Percentiles rank a stretch among this genome's conserved stretches.
phyloP scores from a whole-genome alignment of 345 rosid species.

The Combretum micranthum region DNA sequence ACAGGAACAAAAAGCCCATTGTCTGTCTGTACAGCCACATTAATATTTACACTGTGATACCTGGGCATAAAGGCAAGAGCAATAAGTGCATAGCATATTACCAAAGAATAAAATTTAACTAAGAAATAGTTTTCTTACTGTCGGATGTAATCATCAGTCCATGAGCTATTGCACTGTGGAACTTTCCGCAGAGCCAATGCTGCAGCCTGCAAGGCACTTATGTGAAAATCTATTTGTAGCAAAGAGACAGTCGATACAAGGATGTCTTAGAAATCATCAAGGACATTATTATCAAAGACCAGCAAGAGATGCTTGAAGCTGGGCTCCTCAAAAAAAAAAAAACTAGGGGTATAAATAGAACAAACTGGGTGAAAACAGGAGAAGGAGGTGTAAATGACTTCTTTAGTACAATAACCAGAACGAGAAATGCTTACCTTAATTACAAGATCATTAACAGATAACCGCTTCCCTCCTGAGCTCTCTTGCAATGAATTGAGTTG shows the following conservation, averaged over 20 bases:
- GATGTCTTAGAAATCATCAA: background rate
- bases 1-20: slow-evolving; percentile 95
- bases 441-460: slow-evolving; percentile 93
- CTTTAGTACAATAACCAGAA: background rate
- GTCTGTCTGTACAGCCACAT: slow-evolving; percentile 95
- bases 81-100: slow-evolving; percentile 3
- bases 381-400: background rate
- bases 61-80: slow-evolving; percentile 26
- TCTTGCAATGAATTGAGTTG: slow-evolving; percentile 81
- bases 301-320: background rate
- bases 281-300: background rate
- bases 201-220: slow-evolving; percentile 59
- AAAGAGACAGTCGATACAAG: background rate
- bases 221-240: slow-evolving; percentile 4
- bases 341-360: too few species aligned
- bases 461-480: slow-evolving; percentile 83
- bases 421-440: slow-evolving; percentile 60
- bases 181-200: slow-evolving; percentile 89
- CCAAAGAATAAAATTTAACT: background rate
- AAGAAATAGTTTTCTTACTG: slow-evolving; percentile 50
- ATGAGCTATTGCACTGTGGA: slow-evolving; percentile 97
- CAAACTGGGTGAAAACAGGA: too few species aligned
- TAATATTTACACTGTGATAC: slow-evolving; percentile 79
- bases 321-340: too few species aligned
- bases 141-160: slow-evolving; percentile 89